A percentile compares a stretch with the other conserved stretches of the same genome.
Evolutionary conservation across 2,329 filamentous ascomycete species (phyloP).

Genomic region (Fusarium siculi): DNA sequence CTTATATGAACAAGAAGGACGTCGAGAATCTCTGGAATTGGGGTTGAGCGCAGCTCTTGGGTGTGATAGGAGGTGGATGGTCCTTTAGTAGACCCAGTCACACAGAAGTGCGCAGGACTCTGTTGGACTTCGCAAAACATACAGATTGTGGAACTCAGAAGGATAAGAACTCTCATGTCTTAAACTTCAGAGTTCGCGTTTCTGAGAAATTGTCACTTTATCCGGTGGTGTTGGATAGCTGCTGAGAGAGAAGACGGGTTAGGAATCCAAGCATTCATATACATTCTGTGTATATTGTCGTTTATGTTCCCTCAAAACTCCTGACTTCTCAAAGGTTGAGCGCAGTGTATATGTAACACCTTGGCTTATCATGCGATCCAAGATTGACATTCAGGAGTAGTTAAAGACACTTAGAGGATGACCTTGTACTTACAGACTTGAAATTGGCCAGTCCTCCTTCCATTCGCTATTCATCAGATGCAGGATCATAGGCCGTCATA

Average conservation of each 20-base stretch:
- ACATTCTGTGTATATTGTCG: neutral
- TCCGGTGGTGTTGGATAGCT: neutral
- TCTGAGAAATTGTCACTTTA: neutral
- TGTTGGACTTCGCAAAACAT: neutral
- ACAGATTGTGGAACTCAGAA: no score
- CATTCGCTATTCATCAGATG: neutral
- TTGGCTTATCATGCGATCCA: neutral
- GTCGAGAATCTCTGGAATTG: neutral
- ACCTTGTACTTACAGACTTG: neutral
- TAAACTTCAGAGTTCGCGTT: accelerated
- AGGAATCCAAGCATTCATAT: neutral
- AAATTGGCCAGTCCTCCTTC: neutral
- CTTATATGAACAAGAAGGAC: accelerated
- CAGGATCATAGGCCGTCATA: neutral
- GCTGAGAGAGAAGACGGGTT: neutral
- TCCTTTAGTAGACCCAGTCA: neutral
- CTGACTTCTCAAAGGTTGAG: no score
- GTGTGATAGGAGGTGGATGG: neutral
- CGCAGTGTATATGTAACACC: neutral
- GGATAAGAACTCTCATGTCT: accelerated
- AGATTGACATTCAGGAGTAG: neutral
- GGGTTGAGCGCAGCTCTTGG: neutral
- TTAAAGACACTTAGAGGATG: no score
- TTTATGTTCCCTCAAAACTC: neutral
- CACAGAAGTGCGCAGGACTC: neutral